A percentile compares a stretch with the other conserved stretches of the same genome.
Conservation (phyloP, 164 flowering plant genomes). For the Aristolochia fimbriata region DNA sequence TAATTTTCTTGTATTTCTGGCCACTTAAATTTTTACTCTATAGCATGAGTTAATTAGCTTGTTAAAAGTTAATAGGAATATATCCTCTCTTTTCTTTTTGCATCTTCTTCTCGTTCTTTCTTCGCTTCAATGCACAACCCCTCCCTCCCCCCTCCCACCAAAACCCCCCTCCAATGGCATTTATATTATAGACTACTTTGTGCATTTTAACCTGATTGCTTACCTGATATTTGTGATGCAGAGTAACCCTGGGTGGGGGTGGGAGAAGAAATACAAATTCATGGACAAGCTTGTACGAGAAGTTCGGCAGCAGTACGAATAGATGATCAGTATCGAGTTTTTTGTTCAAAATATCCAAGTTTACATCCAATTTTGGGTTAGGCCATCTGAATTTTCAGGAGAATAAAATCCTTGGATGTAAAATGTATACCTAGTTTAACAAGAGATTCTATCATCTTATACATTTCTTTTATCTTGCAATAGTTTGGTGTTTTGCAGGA, state of each 20-base stretch:
- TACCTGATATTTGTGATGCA: constrained; percentile 21
- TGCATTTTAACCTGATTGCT: background rate
- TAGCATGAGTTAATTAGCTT: too few relatives aligned
- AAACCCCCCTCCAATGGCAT: too few relatives aligned
- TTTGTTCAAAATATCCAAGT: background rate
- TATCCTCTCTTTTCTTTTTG: too few relatives aligned
- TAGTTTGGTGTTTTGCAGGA: background rate
- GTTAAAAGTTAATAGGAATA: too few relatives aligned
- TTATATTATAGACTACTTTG: too few relatives aligned
- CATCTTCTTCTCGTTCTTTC: too few relatives aligned
- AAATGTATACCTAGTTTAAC: background rate
- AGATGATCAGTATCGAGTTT: background rate
- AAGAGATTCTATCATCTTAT: background rate
- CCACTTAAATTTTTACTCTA: too few relatives aligned
- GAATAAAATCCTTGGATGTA: background rate
- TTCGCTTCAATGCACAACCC: too few relatives aligned
- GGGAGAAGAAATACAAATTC: constrained; percentile 75
- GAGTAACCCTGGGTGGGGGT: constrained; percentile 98
- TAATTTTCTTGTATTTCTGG: too few relatives aligned
- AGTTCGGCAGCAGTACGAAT: constrained; percentile 52
- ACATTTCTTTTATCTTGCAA: background rate
- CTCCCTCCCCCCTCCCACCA: too few relatives aligned
- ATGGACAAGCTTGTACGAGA: constrained; percentile 84
- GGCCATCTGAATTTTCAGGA: background rate
- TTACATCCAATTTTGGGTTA: background rate